Evolutionary conservation across 768 basidiomycete genomes (phyloP), one percentile per base, ranked within the genome.

Genomic region (Daedaleopsis nitida): DNA sequence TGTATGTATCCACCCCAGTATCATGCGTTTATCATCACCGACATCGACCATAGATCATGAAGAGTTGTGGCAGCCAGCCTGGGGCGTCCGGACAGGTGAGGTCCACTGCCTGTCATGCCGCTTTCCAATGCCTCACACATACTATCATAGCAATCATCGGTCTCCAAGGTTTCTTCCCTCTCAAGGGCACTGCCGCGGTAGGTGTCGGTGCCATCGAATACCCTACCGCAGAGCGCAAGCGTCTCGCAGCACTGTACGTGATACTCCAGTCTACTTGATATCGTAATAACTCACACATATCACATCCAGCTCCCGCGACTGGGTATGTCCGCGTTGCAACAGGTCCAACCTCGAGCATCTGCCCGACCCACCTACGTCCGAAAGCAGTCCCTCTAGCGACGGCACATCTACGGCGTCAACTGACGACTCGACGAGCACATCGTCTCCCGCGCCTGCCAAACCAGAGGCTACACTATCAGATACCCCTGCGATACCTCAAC

Each of bases 21-120:
- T 60, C 63, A 63, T 59, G 52, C 37, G 38, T 61, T 51, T 27
- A 71, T 68, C 44, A 35, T 72, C 68, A 34, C 54, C 58, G 27
- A 42, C 23, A 24, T n/a, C 60, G 44, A 68, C 11, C 14, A 16
- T 17, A 93, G 91, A 96, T 79, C 95, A 98, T 66, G 93, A 95
- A 74, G 96, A 98, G 67, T 81, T 92, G 35, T 98, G 96, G 96
- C 95, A 98, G 74, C 96, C 96, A 39, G 94, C 94, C 24, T 98
- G 96, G 96, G 96, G 96, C 57, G 92, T 98, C 19, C 85, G 96
- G 64, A 98, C 96, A 58, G 95, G 91, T 91, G 60, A 63, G 81
- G 69, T 48, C 52, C 50, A 51, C 6, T 45, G 13, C 23, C 21
- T 27, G 9, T 37, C 16, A 42, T 21, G 16, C 23, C 11, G 2